Base-by-base conservation (phyloP, 805 yeast genomes). In the Schwanniomyces yamadae region DNA sequence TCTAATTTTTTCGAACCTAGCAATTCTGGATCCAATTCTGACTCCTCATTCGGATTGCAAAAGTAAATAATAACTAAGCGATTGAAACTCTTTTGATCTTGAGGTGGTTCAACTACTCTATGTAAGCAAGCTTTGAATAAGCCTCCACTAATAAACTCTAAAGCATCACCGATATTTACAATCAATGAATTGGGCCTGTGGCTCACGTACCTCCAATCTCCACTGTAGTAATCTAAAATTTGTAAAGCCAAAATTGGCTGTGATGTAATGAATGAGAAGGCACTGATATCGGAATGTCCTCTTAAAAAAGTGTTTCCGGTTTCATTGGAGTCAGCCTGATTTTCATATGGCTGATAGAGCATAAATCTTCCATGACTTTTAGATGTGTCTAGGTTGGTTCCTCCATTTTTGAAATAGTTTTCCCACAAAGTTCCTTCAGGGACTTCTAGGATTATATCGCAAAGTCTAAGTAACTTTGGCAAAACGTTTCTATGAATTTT, bases 241-340 rank as follows among this genome's bases (percentile, higher is more conserved):
- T 68, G 74, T 19, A 68, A 50, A 5, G 71, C 54, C 4, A 66
- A 45, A 31, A 68, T 64, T 16, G 73, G 66, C 44, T 66, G 70
- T 8, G 70, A 63, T 1, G 67, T 55, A 19, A 68, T 65, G 35
- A 66, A 64, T 1, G 73, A 53, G 30, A 68, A 57, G 1, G 63
- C 72, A 38, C 62, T 55, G 13, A 59, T 62, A 46, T 73, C 77
- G 19, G 73, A 63, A 42, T 73, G 78, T 2, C 77, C 78, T 31
- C 76, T 55, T 19, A 73, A 52, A 68, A 69, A 70, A 2, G 69
- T 69, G 19, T 58, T 53, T 7, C 57, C 59, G 0, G 74, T 67
- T 28, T 54, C 49, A 14, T 46, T 28, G 7, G 54, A 52, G 13
- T 59, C 58, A 5, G 53, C 55, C 10, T 53, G 52, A 21, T 50